A percentile compares a stretch with the other conserved stretches of the same genome.
These are phyloP conservation scores for Salvia rosmarinus DNA, from an alignment of 257 asterid genomes.

Conservation along the genomic window DNA sequence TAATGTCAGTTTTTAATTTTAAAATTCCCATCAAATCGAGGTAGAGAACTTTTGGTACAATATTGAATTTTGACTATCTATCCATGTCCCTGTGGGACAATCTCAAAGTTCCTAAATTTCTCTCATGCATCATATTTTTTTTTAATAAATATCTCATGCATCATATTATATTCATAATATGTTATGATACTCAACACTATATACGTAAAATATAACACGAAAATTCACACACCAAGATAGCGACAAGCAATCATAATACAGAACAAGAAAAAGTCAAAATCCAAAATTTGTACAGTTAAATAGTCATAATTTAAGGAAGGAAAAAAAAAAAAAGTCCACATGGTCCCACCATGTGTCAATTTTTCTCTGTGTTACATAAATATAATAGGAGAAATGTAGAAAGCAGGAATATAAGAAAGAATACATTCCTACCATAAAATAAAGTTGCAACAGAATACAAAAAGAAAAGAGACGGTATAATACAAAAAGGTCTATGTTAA, in stretches of 20 bases:
- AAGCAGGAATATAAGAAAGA: constrained; percentile 11
- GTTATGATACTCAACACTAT: no score
- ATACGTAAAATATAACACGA: no score
- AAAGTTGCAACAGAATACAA: constrained; percentile 31
- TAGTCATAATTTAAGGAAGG: constrained; percentile 28
- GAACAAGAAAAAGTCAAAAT: neutral
- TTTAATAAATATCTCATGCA: neutral
- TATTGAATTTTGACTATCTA: no score
- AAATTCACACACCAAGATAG: no score
- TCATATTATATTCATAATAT: no score
- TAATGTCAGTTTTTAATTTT: no score
- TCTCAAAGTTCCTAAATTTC: no score
- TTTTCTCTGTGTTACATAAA: neutral
- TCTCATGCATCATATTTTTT: no score
- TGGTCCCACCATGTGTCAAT: constrained; percentile 6
- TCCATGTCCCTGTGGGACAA: no score
- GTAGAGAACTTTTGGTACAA: no score
- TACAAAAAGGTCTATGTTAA: neutral
- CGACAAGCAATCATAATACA: neutral
- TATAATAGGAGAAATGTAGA: neutral
- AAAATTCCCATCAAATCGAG: no score
- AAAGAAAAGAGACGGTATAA: constrained; percentile 9
- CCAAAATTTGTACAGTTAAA: neutral
- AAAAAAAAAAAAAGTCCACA: neutral
- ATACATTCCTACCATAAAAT: constrained; percentile 30